Evolutionary conservation across 2,329 filamentous ascomycete genomes (phyloP).

Genomic region (Colletotrichum eleusines): DNA sequence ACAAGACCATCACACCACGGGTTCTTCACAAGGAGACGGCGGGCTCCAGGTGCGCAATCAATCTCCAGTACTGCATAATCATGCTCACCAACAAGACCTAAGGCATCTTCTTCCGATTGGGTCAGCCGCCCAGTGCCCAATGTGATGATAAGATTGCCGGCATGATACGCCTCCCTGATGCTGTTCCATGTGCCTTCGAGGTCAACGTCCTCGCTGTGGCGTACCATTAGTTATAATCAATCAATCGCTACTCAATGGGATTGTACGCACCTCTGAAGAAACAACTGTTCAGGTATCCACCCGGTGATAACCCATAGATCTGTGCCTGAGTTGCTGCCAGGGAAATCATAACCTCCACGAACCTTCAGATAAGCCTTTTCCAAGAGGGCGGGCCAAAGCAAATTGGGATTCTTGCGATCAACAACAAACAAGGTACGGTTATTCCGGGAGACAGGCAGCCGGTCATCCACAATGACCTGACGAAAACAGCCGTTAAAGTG

Average conservation of each 20-base stretch:
- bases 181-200: slow-evolving; percentile 82
- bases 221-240: slow-evolving; percentile 12
- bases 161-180: slow-evolving; percentile 78
- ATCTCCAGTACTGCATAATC: slow-evolving; percentile 93
- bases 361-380: slow-evolving; percentile 98
- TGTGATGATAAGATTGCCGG: slow-evolving; percentile 87
- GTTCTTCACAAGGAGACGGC: slow-evolving; percentile 89
- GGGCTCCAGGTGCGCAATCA: slow-evolving; percentile 69
- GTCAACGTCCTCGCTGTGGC: slow-evolving; percentile 80
- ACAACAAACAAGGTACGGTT: slow-evolving; percentile 86
- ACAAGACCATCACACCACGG: slow-evolving; percentile 89
- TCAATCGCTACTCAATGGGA: background rate
- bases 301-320: slow-evolving; percentile 93
- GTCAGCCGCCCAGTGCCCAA: slow-evolving; percentile 90
- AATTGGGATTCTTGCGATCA: slow-evolving; percentile 82
- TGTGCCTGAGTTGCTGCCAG: slow-evolving; percentile 95
- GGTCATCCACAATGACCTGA: slow-evolving; percentile 89
- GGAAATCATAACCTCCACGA: slow-evolving; percentile 95
- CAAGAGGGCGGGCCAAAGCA: slow-evolving; percentile 91
- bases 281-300: slow-evolving; percentile 97
- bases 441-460: slow-evolving; percentile 82
- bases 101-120: slow-evolving; percentile 78
- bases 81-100: slow-evolving; percentile 90
- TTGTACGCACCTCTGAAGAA: slow-evolving; percentile 76
- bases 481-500: slow-evolving; percentile 96